Evolutionary conservation across 139 green algal genomes (phyloP), one percentile per base, ranked within the genome.

Genomic region (Coccomyxa sp.): DNA sequence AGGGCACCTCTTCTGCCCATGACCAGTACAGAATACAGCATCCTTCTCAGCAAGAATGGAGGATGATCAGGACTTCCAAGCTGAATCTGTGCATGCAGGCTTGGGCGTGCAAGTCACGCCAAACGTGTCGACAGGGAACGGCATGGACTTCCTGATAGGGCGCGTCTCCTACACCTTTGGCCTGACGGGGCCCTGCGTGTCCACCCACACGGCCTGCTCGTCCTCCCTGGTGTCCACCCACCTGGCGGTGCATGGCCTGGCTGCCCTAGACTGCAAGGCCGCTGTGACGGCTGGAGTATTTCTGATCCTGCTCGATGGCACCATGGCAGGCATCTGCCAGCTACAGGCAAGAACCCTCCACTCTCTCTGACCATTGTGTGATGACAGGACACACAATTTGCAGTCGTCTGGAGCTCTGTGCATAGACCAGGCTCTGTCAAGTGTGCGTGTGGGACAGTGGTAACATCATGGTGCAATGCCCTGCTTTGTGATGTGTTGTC

Each of bases 131-230:
- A 85, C 81, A 6, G 86, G 86, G 64, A 89, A 89, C 35, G 84
- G 83, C 33, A 74, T 84, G 54, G 75, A 83, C n/a, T 90, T 86
- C 82, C 76, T 85, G 41, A 78, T 76, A 27, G 89, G 89, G 0
- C 78, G 87, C 18, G 70, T 91, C 22, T 82, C 85, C 0, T 93
- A 89, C 76, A 70, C 75, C 39, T 91, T 86, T 68, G 81, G 79
- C 38, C 79, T 89, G 27, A 77, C 44, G 37, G 79, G 73, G 12
- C 74, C 68, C 10, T 80, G 73, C 73, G 1, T 81, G 34, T 38
- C 68, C n/a, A 81, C 83, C 22, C 82, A 91, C 81, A 94, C 91
- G 0, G 94, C 94, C 24, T 98, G 94, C 89, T 96, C 91, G 18
- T 95, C 92, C 24, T 95, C 89, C 8, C 85, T 98, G 41, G 91